Evolutionary conservation across 2,329 filamentous ascomycete genomes (phyloP), one percentile per base, ranked within the genome.

Genomic region (Elsinoe australis): DNA sequence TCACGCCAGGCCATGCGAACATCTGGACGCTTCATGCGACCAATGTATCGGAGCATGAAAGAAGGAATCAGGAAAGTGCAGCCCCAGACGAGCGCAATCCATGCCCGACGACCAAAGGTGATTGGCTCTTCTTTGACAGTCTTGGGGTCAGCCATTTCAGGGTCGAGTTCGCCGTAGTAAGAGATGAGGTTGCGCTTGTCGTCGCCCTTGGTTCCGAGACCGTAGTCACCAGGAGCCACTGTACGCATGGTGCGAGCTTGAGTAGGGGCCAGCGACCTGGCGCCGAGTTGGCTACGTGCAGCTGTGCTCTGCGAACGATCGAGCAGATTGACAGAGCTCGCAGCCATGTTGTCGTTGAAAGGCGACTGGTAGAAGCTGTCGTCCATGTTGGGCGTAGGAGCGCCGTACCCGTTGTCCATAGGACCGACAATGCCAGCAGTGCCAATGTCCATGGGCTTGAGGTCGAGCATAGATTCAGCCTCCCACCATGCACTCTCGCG

Each of bases 1-100:
- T 98, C 92, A 66, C 92, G 79, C 92, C 92, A 98, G 0, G 92
- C 92, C 79, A 95, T 85, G 19, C 92, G 85, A 6, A 98, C 87
- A 67, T 98, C 92, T 1, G 89, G 92, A 49, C 92, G 82, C 69
- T 94, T 94, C 92, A 98, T 98, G 17, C 90, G 85, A 24, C 92
- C 92, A 50, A 96, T 61, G 51, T 75, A 83, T n/a, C 78, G 77
- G 12, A 98, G 79, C 2, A 85, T 55, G 39, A 87, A 85, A 0
- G 90, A 96, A 0, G 92, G 92, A 55, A 95, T 92, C 85, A 86
- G 96, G 63, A 87, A 96, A 0, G 92, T 98, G 41, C 94, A 56
- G 1, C 78, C 76, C 88, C 89, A 96, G 2, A 92, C 86, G 32
- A 92, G 66, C 1, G 67, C 76, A 18, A 94, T 80, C 92, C 92